A percentile compares a stretch with the other conserved stretches of the same genome.
These are phyloP conservation scores for Clarireedia monteithiana DNA, from an alignment of 2,329 filamentous ascomycete species.

Conservation along the genomic window DNA sequence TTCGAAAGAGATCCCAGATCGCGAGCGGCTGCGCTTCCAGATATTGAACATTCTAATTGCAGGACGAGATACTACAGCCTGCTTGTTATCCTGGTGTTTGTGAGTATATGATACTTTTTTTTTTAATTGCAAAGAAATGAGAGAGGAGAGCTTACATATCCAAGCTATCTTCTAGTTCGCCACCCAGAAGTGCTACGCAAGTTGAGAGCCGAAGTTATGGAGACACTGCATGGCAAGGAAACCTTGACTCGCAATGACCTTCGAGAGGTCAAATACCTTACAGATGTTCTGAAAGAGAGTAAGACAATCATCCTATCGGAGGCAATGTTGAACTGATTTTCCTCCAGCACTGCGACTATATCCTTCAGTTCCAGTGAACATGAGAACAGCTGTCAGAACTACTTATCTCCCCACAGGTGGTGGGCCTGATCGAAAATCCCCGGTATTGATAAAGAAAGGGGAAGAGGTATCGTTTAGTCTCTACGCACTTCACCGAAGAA, in stretches of 20 bases:
- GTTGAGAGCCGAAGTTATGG: background rate
- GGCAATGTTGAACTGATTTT: too few relatives aligned
- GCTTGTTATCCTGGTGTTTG: slow-evolving; percentile 33
- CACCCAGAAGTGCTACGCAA: slow-evolving; percentile 9
- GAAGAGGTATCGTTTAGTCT: slow-evolving; percentile 16
- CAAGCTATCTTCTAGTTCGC: slow-evolving; percentile 8
- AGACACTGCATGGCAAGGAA: too few relatives aligned
- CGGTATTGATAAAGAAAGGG: slow-evolving; percentile 23
- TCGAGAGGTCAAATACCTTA: slow-evolving; percentile 3
- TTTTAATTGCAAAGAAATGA: background rate
- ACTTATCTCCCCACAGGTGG: slow-evolving; percentile 27
- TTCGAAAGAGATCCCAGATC: slow-evolving; percentile 30
- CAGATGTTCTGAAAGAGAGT: slow-evolving; percentile 5
- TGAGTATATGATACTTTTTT: background rate
- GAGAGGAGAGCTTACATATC: background rate
- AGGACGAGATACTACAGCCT: slow-evolving; percentile 36
- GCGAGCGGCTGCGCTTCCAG: slow-evolving; percentile 26
- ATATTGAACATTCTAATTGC: slow-evolving; percentile 31
- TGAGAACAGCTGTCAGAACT: slow-evolving; percentile 15
- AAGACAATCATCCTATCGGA: background rate
- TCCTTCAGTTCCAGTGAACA: slow-evolving; percentile 24
- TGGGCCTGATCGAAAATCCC: slow-evolving; percentile 22
- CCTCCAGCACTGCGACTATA: slow-evolving; percentile 16
- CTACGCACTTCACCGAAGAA: slow-evolving; percentile 25
- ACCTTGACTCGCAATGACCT: background rate